Conservation (phyloP, 2,329 filamentous ascomycete genomes). For the Magnaporthales sp. region DNA sequence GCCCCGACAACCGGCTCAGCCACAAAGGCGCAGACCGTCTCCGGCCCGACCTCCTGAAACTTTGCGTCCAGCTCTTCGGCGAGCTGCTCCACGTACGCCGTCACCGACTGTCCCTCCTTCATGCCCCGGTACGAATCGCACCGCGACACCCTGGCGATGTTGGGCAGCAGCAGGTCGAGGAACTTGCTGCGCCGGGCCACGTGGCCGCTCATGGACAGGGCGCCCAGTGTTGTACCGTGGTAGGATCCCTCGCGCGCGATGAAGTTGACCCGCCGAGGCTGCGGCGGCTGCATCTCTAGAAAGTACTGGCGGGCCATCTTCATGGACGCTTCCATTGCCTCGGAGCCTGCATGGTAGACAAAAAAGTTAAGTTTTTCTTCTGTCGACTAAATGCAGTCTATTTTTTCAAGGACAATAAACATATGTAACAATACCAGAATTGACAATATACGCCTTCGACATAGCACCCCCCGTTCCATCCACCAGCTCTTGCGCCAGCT, state of each 20-base stretch:
- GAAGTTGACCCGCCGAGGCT: constrained; percentile 47
- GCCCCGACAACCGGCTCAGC: constrained; percentile 68
- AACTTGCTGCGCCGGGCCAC: constrained; percentile 50
- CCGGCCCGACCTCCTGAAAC: constrained; percentile 54
- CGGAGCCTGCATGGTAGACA: constrained; percentile 34
- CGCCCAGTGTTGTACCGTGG: constrained; percentile 63
- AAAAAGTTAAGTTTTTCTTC: neutral
- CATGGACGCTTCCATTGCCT: constrained; percentile 56
- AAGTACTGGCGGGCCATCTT: constrained; percentile 59
- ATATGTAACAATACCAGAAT: constrained; percentile 20
- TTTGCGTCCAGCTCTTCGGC: constrained; percentile 58
- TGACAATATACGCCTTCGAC: constrained; percentile 27
- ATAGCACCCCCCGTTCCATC: constrained; percentile 27
- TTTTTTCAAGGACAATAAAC: neutral
- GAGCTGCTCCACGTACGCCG: constrained; percentile 51
- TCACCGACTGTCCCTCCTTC: constrained; percentile 38
- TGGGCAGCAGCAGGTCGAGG: constrained; percentile 48
- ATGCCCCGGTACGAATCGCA: constrained; percentile 58
- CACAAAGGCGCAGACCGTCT: constrained; percentile 62
- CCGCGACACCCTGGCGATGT: constrained; percentile 53
- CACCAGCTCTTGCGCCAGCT: constrained; percentile 27
- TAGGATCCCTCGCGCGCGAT: constrained; percentile 62
- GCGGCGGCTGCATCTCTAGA: constrained; percentile 43
- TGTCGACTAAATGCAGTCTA: neutral
- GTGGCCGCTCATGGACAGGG: constrained; percentile 57